A percentile compares a stretch with the other conserved stretches of the same genome.
phyloP scores from a whole-genome alignment of 345 rosid species.

The Pistacia vera region DNA sequence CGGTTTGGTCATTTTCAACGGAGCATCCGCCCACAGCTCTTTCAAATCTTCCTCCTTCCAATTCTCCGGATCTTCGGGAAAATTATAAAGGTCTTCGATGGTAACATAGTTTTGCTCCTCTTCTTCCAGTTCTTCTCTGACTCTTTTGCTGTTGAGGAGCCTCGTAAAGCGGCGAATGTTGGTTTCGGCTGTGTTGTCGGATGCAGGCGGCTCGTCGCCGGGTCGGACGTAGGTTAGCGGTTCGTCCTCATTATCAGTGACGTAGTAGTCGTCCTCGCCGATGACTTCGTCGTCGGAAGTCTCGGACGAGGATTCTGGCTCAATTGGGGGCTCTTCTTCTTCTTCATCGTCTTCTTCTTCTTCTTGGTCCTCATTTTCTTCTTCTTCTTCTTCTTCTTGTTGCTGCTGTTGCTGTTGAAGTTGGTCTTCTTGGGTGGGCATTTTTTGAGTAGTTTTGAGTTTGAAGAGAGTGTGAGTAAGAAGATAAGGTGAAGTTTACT shows the following conservation, averaged over 20 bases:
- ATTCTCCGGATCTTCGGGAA: constrained; percentile 73
- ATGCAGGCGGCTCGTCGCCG: constrained; percentile 40
- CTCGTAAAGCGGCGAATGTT: constrained; percentile 49
- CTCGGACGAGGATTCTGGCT: constrained; percentile 15
- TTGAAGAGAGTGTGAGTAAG: neutral
- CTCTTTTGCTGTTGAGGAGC: constrained; percentile 39
- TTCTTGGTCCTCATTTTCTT: constrained; percentile 3
- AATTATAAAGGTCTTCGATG: constrained; percentile 56
- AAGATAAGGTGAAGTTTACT: constrained; percentile 9
- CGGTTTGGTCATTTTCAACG: constrained; percentile 54
- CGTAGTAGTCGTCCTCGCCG: constrained; percentile 18
- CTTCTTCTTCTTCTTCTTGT: constrained; percentile 5
- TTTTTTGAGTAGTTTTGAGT: constrained; percentile 1
- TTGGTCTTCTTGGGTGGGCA: constrained; percentile 40
- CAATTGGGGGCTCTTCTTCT: constrained; percentile 21
- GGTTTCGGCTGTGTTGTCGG: constrained; percentile 49
- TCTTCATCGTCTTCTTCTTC: constrained; percentile 17
- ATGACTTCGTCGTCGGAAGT: constrained; percentile 37
- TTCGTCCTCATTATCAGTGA: constrained; percentile 18
- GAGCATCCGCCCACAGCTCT: constrained; percentile 88
- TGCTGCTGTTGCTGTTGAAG: constrained; percentile 16
- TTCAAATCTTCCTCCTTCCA: constrained; percentile 82
- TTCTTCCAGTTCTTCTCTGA: constrained; percentile 47
- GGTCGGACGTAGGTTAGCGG: constrained; percentile 38
- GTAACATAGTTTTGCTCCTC: constrained; percentile 37